These are phyloP conservation scores for Aspergillus asperescens DNA, from an alignment of 495 filamentous ascomycete species.

Conservation along the genomic window DNA sequence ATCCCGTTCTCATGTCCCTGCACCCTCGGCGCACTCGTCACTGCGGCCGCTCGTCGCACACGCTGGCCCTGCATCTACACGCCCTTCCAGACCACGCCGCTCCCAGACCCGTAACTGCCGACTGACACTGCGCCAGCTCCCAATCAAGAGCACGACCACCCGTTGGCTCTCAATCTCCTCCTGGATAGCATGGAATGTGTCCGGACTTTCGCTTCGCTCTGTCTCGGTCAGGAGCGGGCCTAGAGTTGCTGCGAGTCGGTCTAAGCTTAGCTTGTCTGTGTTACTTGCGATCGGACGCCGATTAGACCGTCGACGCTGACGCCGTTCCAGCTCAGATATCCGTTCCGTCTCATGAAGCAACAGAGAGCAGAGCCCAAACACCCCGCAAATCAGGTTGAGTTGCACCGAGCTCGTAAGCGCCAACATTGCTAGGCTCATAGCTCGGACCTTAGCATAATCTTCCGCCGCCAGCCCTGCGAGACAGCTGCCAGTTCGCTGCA, in stretches of 20 bases:
- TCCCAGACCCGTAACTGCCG: constrained; percentile 30
- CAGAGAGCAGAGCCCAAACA: constrained; percentile 34
- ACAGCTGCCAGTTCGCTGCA: constrained; percentile 15
- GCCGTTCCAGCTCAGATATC: constrained; percentile 15
- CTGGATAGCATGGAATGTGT: constrained; percentile 19
- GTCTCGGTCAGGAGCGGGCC: constrained; percentile 30
- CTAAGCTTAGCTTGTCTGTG: constrained; percentile 19
- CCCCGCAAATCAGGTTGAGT: constrained; percentile 37
- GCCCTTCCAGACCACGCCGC: constrained; percentile 5
- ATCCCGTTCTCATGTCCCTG: no score
- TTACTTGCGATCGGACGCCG: constrained; percentile 7
- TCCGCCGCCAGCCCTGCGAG: constrained; percentile 15
- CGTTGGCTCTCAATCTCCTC: constrained; percentile 30
- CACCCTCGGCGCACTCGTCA: no score
- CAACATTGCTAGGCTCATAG: constrained; percentile 37
- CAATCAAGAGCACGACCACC: constrained; percentile 31
- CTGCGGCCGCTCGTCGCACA: constrained; percentile 2
- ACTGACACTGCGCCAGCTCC: constrained; percentile 32
- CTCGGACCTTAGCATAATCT: constrained; percentile 21
- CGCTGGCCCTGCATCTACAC: not conserved
- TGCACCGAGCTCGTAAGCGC: constrained; percentile 35
- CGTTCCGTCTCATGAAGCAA: constrained; percentile 25
- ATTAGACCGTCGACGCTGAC: constrained; percentile 10
- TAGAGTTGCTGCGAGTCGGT: constrained; percentile 30
- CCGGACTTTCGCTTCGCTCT: constrained; percentile 5